Conservation (phyloP, 2,329 filamentous ascomycete species). For the Colletotrichum euphorbiae region DNA sequence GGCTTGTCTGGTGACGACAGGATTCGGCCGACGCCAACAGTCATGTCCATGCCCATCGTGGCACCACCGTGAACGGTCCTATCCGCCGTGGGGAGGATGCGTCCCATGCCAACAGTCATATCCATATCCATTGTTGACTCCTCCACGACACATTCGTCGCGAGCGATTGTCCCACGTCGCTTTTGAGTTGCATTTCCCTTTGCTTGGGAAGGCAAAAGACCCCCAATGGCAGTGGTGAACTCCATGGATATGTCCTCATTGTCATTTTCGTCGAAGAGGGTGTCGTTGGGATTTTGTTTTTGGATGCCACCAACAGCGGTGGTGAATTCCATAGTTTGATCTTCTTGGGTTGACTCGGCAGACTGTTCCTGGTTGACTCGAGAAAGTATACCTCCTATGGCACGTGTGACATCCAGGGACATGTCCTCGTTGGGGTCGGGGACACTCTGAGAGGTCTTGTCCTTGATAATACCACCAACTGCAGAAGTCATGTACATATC, state of each 20-base stretch:
- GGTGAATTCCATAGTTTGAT: slow-evolving; percentile 88
- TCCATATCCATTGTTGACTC: slow-evolving; percentile 62
- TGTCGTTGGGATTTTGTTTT: slow-evolving; percentile 44
- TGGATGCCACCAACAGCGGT: slow-evolving; percentile 80
- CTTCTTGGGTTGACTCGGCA: slow-evolving; percentile 49
- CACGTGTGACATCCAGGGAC: slow-evolving; percentile 94
- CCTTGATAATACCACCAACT: slow-evolving; percentile 63
- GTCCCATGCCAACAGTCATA: slow-evolving; percentile 70
- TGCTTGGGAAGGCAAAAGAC: slow-evolving; percentile 55
- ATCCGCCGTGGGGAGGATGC: slow-evolving; percentile 56
- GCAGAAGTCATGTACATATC: slow-evolving; percentile 69
- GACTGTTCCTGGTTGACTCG: slow-evolving; percentile 45
- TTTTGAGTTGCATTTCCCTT: slow-evolving; percentile 35
- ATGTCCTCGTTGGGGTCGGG: slow-evolving; percentile 73
- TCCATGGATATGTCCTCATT: slow-evolving; percentile 85
- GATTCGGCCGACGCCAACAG: slow-evolving; percentile 68
- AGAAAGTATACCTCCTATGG: slow-evolving; percentile 81
- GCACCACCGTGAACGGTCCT: slow-evolving; percentile 45
- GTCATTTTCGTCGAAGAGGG: slow-evolving; percentile 48
- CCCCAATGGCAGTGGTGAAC: slow-evolving; percentile 74
- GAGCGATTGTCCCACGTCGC: slow-evolving; percentile 44
- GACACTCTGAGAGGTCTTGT: slow-evolving; percentile 53
- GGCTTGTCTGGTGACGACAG: slow-evolving; percentile 55
- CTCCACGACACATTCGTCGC: slow-evolving; percentile 50
- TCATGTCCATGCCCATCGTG: slow-evolving; percentile 76